These are phyloP conservation scores for Tausonia pullulans DNA, from an alignment of 1,284 basidiomycete species.

Conservation along the genomic window DNA sequence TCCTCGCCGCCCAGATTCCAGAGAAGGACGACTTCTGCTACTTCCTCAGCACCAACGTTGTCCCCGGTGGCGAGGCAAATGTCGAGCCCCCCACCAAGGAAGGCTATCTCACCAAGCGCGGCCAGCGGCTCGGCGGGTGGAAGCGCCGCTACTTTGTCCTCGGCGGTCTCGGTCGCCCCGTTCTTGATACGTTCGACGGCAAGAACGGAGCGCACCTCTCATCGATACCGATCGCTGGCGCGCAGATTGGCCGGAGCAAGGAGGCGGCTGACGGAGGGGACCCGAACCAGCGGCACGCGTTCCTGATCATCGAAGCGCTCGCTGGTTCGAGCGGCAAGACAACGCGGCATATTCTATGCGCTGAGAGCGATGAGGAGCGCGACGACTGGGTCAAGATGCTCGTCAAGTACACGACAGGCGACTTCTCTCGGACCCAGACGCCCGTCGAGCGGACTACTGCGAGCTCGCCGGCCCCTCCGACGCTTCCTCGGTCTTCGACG, in stretches of 20 bases:
- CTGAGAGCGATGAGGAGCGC: slow-evolving; percentile 83
- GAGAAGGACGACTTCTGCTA: slow-evolving; percentile 82
- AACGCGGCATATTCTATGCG: slow-evolving; percentile 83
- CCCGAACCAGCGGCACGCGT: slow-evolving; percentile 89
- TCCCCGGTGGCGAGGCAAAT: slow-evolving; percentile 41
- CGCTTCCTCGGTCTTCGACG: slow-evolving; percentile 48
- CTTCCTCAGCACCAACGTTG: slow-evolving; percentile 82
- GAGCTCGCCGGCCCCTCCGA: slow-evolving; percentile 12
- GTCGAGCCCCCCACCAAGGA: slow-evolving; percentile 74
- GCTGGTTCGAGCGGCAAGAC: slow-evolving; percentile 49
- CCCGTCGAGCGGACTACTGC: not conserved
- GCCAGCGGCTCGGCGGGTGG: slow-evolving; percentile 89
- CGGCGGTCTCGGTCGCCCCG: slow-evolving; percentile 48
- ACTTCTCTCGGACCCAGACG: slow-evolving; percentile 15
- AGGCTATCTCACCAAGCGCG: slow-evolving; percentile 91
- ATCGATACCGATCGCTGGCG: slow-evolving; percentile 71
- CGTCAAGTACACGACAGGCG: slow-evolving; percentile 50
- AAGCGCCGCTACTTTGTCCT: slow-evolving; percentile 90
- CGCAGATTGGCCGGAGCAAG: slow-evolving; percentile 59
- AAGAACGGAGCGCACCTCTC: slow-evolving; percentile 82
- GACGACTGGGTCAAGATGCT: slow-evolving; percentile 91
- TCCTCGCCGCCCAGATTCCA: slow-evolving; percentile 70
- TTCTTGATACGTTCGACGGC: slow-evolving; percentile 87
- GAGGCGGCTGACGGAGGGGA: slow-evolving; percentile 38
- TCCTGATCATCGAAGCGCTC: slow-evolving; percentile 83